Evolutionary conservation across 805 yeast species (phyloP).

Genomic region (Babjeviella inositovora): DNA sequence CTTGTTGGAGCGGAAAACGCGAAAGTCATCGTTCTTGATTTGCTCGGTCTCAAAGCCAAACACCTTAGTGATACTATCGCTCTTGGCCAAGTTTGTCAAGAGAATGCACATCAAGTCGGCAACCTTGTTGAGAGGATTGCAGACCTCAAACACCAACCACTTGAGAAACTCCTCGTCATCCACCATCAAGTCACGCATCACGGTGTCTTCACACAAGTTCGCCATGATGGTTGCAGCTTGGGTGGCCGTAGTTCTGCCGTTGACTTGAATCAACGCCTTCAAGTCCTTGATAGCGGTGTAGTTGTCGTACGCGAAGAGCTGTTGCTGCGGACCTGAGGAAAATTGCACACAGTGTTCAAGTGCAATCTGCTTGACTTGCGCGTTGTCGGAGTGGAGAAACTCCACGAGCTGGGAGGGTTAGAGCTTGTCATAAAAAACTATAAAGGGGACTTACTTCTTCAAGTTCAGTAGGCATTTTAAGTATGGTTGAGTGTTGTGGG

Average conservation of each 20-base stretch:
- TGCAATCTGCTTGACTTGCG: constrained; percentile 71
- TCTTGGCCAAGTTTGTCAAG: constrained; percentile 74
- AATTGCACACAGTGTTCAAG: constrained; percentile 71
- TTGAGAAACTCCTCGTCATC: constrained; percentile 42
- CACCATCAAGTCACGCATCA: constrained; percentile 48
- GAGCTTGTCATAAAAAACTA: too few relatives aligned
- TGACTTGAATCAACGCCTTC: constrained; percentile 37
- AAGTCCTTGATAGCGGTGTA: constrained; percentile 60
- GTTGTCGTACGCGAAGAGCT: constrained; percentile 54
- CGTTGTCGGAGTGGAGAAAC: constrained; percentile 70
- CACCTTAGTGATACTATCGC: constrained; percentile 40
- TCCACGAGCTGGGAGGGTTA: constrained; percentile 34
- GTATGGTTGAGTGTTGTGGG: too few relatives aligned
- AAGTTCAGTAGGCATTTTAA: constrained; percentile 23
- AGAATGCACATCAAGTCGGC: constrained; percentile 77
- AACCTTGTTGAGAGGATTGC: constrained; percentile 40
- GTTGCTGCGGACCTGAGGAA: constrained; percentile 53
- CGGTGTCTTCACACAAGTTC: constrained; percentile 61
- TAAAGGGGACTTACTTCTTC: constrained; percentile 12
- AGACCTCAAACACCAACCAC: constrained; percentile 28
- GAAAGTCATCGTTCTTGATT: constrained; percentile 18
- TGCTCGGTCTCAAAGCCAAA: constrained; percentile 19
- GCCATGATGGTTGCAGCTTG: constrained; percentile 69
- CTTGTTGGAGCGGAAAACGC: constrained; percentile 35
- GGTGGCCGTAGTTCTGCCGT: constrained; percentile 35